Conservation (phyloP, 192 early-diverging fungal species). For the Rhizophagus clarus region DNA sequence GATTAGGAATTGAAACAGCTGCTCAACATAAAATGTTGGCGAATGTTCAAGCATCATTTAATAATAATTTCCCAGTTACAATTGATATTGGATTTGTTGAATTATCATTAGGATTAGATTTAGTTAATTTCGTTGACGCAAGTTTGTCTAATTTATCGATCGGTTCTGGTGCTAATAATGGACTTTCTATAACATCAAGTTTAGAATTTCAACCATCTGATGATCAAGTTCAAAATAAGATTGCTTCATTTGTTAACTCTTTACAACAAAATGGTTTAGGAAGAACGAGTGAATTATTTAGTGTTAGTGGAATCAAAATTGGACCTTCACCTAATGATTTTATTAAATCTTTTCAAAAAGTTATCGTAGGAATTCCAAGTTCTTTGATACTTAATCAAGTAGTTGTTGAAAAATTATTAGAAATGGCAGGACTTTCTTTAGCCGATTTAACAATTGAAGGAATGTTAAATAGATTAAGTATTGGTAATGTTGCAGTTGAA, state of each 20-base stretch:
- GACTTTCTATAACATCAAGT: neutral
- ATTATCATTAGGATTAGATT: slow-evolving; percentile 1
- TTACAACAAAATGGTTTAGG: slow-evolving; percentile 1
- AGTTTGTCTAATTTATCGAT: neutral
- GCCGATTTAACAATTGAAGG: neutral
- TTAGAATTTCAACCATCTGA: neutral
- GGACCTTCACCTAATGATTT: neutral
- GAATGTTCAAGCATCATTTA: neutral
- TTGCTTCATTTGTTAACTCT: neutral
- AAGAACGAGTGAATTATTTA: neutral
- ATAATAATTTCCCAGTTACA: neutral
- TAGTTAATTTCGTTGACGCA: neutral
- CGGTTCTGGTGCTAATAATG: neutral
- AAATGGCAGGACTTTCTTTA: neutral
- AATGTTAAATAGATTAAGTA: neutral
- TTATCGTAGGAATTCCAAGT: neutral
- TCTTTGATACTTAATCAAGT: neutral
- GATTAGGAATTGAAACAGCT: neutral
- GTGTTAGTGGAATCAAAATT: neutral
- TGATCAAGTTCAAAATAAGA: neutral
- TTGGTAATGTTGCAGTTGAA: neutral
- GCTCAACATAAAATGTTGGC: neutral
- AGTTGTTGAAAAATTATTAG: neutral
- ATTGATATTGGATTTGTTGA: neutral
- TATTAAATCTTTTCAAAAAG: neutral